Conservation (phyloP, 345 rosid species). For the Erodium maritimum region DNA sequence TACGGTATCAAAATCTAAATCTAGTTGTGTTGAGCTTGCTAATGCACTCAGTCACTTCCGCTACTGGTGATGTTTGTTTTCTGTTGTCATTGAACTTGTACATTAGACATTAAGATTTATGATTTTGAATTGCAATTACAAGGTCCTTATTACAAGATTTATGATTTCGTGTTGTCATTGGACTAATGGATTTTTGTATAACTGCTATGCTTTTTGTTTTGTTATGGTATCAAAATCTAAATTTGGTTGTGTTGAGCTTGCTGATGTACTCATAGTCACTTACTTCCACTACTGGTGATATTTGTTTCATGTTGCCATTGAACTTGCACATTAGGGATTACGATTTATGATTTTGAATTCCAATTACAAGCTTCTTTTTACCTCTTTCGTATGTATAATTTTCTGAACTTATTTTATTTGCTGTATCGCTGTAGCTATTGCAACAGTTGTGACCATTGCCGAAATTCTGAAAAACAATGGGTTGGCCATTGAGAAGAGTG, state of each 20-base stretch:
- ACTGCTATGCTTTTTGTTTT: too few relatives aligned
- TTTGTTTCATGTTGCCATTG: not conserved
- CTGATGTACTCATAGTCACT: slow-evolving; percentile 29
- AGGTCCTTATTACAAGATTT: too few relatives aligned
- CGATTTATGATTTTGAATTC: not conserved
- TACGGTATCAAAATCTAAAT: too few relatives aligned
- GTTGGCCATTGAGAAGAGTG: slow-evolving; percentile 55
- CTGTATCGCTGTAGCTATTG: slow-evolving; percentile 36
- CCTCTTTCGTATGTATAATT: slow-evolving; percentile 6
- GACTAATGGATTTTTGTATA: too few relatives aligned
- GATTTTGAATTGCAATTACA: too few relatives aligned
- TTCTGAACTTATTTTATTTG: not conserved
- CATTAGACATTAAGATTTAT: too few relatives aligned
- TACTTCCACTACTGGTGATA: too few relatives aligned
- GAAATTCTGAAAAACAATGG: slow-evolving; percentile 73
- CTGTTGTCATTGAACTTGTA: too few relatives aligned
- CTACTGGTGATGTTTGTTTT: too few relatives aligned
- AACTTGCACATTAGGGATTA: not conserved
- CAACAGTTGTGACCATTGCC: slow-evolving; percentile 66
- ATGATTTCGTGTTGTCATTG: too few relatives aligned
- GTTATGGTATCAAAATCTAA: too few relatives aligned
- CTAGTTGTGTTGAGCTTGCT: slow-evolving; percentile 11
- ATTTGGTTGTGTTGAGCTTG: slow-evolving; percentile 6
- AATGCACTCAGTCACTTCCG: slow-evolving; percentile 45
- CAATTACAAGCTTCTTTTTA: too few relatives aligned